These are phyloP conservation scores for Leucoagaricus sp. DNA, from an alignment of 1,284 basidiomycete species.

Conservation along the genomic window DNA sequence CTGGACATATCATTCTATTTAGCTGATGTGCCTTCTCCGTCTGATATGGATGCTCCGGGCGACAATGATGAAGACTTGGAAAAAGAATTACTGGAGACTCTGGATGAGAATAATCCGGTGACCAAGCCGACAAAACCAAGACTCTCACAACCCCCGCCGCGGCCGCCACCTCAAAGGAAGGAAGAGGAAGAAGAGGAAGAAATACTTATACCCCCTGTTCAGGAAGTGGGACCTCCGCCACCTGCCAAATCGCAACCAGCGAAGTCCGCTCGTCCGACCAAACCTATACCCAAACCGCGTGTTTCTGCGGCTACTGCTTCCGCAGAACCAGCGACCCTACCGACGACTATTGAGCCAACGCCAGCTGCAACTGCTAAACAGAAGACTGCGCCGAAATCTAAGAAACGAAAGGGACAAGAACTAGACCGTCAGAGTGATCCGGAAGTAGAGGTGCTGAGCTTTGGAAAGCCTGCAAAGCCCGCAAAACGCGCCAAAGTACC, in stretches of 20 bases:
- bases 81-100: slow-evolving; percentile 17
- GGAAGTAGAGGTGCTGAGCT: slow-evolving; percentile 37
- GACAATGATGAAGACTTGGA: slow-evolving; percentile 18
- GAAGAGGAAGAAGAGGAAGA: slow-evolving; percentile 47
- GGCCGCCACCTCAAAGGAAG: slow-evolving; percentile 30
- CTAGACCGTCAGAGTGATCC: slow-evolving; percentile 31
- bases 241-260: slow-evolving; percentile 20
- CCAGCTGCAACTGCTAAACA: slow-evolving; percentile 17
- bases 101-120: slow-evolving; percentile 32
- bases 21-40: slow-evolving; percentile 14
- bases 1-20: slow-evolving; percentile 1
- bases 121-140: slow-evolving; percentile 13
- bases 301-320: slow-evolving; percentile 13
- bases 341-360: slow-evolving; percentile 19
- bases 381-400: slow-evolving; percentile 18
- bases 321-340: slow-evolving; percentile 19
- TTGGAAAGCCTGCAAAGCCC: slow-evolving; percentile 41
- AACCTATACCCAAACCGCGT: slow-evolving; percentile 18
- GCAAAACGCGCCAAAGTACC: slow-evolving; percentile 36
- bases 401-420: slow-evolving; percentile 20
- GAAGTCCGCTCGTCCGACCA: slow-evolving; percentile 14
- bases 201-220: slow-evolving; percentile 30
- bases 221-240: slow-evolving; percentile 16
- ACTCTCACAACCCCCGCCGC: slow-evolving; percentile 15
- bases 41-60: slow-evolving; percentile 12